Conservation (phyloP, 192 early-diverging fungal genomes). For the Podila verticillata region DNA sequence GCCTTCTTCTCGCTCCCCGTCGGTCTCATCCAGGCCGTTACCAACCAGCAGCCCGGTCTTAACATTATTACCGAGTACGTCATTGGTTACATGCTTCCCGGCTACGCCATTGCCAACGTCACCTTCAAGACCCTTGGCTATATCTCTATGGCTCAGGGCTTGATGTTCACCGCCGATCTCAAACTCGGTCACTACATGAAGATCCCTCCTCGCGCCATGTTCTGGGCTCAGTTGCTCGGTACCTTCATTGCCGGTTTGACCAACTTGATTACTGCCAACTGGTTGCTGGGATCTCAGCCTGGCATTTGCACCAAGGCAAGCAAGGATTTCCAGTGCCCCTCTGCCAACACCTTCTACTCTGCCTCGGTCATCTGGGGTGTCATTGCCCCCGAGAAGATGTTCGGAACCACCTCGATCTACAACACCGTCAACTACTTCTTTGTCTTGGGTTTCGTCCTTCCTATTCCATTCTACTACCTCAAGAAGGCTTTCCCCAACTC, state of each 20-base stretch:
- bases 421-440: constrained; percentile 41
- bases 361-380: constrained; percentile 75
- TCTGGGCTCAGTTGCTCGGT: constrained; percentile 66
- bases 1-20: constrained; percentile 61
- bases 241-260: constrained; percentile 68
- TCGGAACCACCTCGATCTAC: constrained; percentile 46
- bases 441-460: constrained; percentile 57
- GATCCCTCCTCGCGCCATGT: constrained; percentile 58
- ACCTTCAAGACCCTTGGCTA: constrained; percentile 69
- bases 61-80: constrained; percentile 71
- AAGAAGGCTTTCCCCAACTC: constrained; percentile 38
- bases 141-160: constrained; percentile 76
- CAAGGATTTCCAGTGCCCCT: constrained; percentile 51
- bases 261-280: constrained; percentile 22
- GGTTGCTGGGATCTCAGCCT: not conserved
- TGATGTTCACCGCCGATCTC: constrained; percentile 76
- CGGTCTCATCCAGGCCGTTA: constrained; percentile 65
- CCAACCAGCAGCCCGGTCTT: constrained; percentile 59
- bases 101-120: constrained; percentile 61
- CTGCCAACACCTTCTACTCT: constrained; percentile 58
- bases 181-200: constrained; percentile 67
- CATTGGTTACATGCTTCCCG: constrained; percentile 66
- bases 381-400: constrained; percentile 71
- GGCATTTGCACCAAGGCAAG: constrained; percentile 44
- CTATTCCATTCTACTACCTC: constrained; percentile 62